Evolutionary conservation across 495 filamentous ascomycete genomes (phyloP).

Genomic region (Penicillium desertorum): DNA sequence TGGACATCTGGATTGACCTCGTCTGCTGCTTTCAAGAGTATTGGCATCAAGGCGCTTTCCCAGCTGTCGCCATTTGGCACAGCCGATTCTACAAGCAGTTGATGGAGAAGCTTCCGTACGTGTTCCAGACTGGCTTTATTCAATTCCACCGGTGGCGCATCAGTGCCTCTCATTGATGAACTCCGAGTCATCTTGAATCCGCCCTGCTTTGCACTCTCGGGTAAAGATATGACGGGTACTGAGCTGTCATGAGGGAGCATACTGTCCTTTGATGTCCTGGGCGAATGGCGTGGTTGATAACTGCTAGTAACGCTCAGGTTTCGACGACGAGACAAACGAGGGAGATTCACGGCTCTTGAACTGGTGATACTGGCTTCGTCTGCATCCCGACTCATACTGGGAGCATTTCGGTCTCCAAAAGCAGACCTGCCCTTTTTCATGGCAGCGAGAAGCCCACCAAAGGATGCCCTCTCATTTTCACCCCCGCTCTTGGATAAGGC

Average conservation of each 20-base stretch:
- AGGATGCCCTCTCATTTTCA: conserved; percentile 55
- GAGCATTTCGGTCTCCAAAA: conserved; percentile 66
- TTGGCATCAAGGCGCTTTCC: conserved; percentile 90
- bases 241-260: conserved; percentile 36
- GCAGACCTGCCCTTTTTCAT: conserved; percentile 72
- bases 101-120: conserved; percentile 77
- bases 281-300: conserved; percentile 65
- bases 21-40: conserved; percentile 86
- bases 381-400: conserved; percentile 61
- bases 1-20: conserved; percentile 93
- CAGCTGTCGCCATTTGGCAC: conserved; percentile 72
- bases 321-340: conserved; percentile 59
- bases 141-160: conserved; percentile 72
- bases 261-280: conserved; percentile 53
- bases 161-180: conserved; percentile 78
- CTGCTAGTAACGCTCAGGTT: conserved; percentile 78
- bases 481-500: conserved; percentile 46
- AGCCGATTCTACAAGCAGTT: conserved; percentile 74
- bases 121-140: conserved; percentile 86
- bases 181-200: conserved; percentile 70
- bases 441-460: conserved; percentile 57
- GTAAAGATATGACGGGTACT: conserved; percentile 19
- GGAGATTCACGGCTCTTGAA: conserved; percentile 53
- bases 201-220: conserved; percentile 27
- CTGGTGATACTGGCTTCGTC: conserved; percentile 61